Evolutionary conservation across 345 rosid genomes (phyloP), one percentile per base, ranked within the genome.

Genomic region (Mercurialis annua): DNA sequence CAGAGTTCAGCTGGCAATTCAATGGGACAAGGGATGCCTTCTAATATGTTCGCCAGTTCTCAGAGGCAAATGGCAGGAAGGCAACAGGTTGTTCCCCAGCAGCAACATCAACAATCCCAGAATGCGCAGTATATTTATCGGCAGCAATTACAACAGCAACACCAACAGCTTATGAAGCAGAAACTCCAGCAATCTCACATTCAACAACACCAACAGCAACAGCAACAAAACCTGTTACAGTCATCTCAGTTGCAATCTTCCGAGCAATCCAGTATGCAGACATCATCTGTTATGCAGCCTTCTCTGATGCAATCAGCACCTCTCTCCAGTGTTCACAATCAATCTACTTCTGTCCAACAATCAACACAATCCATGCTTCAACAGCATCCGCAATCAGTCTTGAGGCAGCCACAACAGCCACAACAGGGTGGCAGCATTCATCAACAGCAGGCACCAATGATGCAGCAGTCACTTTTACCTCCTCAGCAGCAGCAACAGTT

Each of bases 341-440:
- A 84, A 67, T 92, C 86, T 76, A 69, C 88, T 60, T 80, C 95
- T 66, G 68, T 79, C 64, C 97, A 83, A 71, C 92, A 85, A 77
- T 77, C 92, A 6, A 62, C 92, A 43, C 93, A 84, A 70, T 72
- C 98, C 53, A 85, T 91, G 85, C 81, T 87, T 76, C 98, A 87
- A 69, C 90, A 82, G 73, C 90, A 86, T 74, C 86, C 78, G 64
- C 86, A 83, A 29, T 68, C 90, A 29, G 80, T 81, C 71, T 71
- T 83, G 56, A 88, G 95, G 80, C 91, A 83, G 67, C 92, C 81
- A 65, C 90, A 81, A 63, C 90, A 83, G 78, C 71, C 86, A 46
- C 97, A 85, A 64, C 90, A 81, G 78, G 53, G 82, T 59, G 73
- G 75, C 67, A 83, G 82, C 68, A 75, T 88, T 79, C 96, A 85